Evolutionary conservation across 352 stramenopile species (phyloP).

Genomic region (Phytophthora sp.): DNA sequence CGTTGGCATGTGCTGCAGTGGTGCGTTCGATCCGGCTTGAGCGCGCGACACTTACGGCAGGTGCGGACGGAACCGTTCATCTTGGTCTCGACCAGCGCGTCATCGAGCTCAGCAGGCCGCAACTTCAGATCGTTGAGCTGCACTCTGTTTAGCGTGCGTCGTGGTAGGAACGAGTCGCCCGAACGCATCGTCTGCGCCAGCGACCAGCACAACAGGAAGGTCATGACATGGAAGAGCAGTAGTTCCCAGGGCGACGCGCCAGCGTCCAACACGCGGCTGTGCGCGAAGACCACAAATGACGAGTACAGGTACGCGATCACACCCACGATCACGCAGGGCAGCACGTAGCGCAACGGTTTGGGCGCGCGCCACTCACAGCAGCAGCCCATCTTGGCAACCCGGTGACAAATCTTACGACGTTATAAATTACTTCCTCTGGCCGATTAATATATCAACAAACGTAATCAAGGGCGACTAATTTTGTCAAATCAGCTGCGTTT

Average conservation of each 20-base stretch:
- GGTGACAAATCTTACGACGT: too few species aligned
- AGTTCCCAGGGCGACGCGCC: constrained; percentile 47
- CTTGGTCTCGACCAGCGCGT: constrained; percentile 64
- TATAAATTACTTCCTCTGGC: too few species aligned
- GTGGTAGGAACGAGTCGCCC: constrained; percentile 58
- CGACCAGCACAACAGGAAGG: constrained; percentile 61
- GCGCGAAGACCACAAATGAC: constrained; percentile 62
- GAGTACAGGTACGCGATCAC: constrained; percentile 73
- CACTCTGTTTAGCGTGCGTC: constrained; percentile 27
- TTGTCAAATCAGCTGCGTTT: too few species aligned
- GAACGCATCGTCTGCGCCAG: constrained; percentile 64
- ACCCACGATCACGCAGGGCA: constrained; percentile 49
- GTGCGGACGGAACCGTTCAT: constrained; percentile 68
- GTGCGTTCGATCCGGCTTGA: constrained; percentile 83
- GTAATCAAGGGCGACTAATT: too few species aligned
- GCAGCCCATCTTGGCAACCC: constrained; percentile 68
- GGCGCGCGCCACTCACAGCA: constrained; percentile 71
- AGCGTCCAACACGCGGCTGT: constrained; percentile 46
- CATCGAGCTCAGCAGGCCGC: constrained; percentile 3
- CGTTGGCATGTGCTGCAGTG: constrained; percentile 81
- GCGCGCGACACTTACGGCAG: constrained; percentile 77
- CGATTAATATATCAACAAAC: too few species aligned
- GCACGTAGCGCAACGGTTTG: constrained; percentile 59
- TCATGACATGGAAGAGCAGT: constrained; percentile 59
- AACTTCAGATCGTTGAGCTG: constrained; percentile 15